Evolutionary conservation across 305 asterid species (phyloP), one percentile per base, ranked within the genome.

Genomic region (Ajuga reptans): DNA sequence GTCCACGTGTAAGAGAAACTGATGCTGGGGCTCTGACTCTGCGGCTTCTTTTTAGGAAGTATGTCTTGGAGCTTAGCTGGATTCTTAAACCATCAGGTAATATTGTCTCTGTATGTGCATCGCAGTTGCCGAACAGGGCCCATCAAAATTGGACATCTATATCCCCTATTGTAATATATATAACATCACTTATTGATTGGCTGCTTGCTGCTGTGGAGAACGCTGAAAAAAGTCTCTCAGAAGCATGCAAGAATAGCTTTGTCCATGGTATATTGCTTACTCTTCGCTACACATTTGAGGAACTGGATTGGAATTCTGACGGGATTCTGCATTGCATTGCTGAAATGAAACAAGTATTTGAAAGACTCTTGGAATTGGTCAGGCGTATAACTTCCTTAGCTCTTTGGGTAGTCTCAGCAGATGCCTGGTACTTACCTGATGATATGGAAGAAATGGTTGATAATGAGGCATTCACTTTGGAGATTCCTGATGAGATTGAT

Each of bases 1-100:
- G 97, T 71, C 97, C 99, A 69, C 99, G 99, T 34, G 99, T 93
- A 50, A 81, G 99, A 75, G 99, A 93, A 85, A 83, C 95, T 84
- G 99, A 93, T 81, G 99, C 99, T 74, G 99, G 99, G 60, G 97
- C 99, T 74, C 87, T 93, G 73, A 84, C 94, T 57, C 76, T 90
- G 54, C 88, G 96, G 45, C 95, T 93, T 75, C 75, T 93, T 60
- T 93, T 93, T 58, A 83, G 96, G 77, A 93, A 93, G 84, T 93
- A 89, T 80, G 99, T 89, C 41, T 37, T 89, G 74, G 95, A 88
- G 74, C 92, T 84, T 50, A 71, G 94, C 55, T 90, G 97, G 97
- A 77, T 78, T 41, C 79, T 90, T 66, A 77, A 69, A 69, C 82
- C 84, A 66, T 83, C 95, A 46, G 65, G 77, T 75, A 76, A 86